phyloP scores from a whole-genome alignment of 2,329 filamentous ascomycete genomes.

The Fusarium tanahbumbuense region DNA sequence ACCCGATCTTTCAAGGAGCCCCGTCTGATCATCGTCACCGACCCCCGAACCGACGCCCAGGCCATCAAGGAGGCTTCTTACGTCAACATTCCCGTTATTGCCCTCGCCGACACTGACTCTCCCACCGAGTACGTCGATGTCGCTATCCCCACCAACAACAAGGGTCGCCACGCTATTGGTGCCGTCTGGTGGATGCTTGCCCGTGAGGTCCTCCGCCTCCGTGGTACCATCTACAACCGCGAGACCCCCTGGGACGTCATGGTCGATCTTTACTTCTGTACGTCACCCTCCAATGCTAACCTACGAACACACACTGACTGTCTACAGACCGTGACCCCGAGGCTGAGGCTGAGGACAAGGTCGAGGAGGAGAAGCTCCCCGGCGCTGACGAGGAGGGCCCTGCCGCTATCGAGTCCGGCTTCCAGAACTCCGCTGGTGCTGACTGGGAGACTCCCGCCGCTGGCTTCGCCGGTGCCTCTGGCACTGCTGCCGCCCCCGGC shows the following conservation, averaged over 20 bases:
- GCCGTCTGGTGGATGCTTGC: constrained; percentile 99
- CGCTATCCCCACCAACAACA: constrained; percentile 99
- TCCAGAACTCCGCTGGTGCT: constrained; percentile 68
- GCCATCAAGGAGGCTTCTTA: constrained; percentile 99
- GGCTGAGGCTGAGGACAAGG: constrained; percentile 98
- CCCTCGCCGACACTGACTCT: constrained; percentile 98
- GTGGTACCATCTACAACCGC: constrained; percentile 94
- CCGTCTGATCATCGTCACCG: constrained; percentile 98
- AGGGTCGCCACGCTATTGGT: constrained; percentile 99
- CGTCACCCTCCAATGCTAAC: constrained; percentile 48
- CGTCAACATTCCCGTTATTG: constrained; percentile 99
- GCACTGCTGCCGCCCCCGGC: constrained; percentile 59
- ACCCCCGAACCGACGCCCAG: constrained; percentile 99
- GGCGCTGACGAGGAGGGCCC: constrained; percentile 86
- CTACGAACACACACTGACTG: constrained; percentile 25
- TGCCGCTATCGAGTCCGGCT: constrained; percentile 81
- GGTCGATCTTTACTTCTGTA: constrained; percentile 99
- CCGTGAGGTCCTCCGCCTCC: constrained; percentile 98
- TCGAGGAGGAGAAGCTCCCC: constrained; percentile 90
- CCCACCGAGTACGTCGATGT: constrained; percentile 99
- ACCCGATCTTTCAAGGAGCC: constrained; percentile 99
- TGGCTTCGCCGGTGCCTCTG: constrained; percentile 72
- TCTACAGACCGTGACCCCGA: constrained; percentile 91
- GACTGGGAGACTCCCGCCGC: constrained; percentile 90
- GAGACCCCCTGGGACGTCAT: constrained; percentile 99